Evolutionary conservation across 192 early-diverging fungal species (phyloP).

Genomic region (Phycomyces nitens): DNA sequence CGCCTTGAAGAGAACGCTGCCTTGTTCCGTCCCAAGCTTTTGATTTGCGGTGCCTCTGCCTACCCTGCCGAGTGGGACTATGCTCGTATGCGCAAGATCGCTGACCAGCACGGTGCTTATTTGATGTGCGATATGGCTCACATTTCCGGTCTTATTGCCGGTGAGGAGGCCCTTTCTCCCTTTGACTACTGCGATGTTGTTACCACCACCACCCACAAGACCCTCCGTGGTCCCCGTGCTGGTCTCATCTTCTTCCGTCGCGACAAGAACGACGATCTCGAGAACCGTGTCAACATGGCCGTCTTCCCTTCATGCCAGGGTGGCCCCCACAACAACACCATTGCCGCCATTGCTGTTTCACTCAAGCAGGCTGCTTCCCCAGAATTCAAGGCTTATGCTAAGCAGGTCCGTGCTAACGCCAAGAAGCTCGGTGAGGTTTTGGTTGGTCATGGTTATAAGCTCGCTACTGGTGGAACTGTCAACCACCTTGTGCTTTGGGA

Average conservation of each 20-base stretch:
- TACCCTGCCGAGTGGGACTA: conserved; percentile 99
- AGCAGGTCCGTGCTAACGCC: conserved; percentile 95
- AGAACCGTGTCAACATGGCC: conserved; percentile 94
- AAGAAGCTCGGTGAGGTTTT: conserved; percentile 79
- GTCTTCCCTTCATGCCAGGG: conserved; percentile 99
- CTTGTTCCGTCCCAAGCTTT: conserved; percentile 95
- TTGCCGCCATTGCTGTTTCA: conserved; percentile 95
- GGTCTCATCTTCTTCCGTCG: conserved; percentile 98
- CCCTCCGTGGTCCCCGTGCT: conserved; percentile 97
- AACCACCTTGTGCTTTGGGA: conserved; percentile 99
- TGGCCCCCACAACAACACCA: conserved; percentile 99
- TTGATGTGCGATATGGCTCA: conserved; percentile 99
- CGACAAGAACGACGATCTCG: conserved; percentile 85
- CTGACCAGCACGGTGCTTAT: conserved; percentile 94
- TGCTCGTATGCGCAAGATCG: conserved; percentile 90
- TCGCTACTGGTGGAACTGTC: conserved; percentile 93
- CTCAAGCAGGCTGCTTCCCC: conserved; percentile 95
- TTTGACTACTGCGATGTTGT: conserved; percentile 98
- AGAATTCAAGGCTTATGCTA: conserved; percentile 90
- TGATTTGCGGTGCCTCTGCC: conserved; percentile 98
- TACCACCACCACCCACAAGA: conserved; percentile 99
- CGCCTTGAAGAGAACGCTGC: conserved; percentile 88
- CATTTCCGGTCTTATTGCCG: conserved; percentile 93
- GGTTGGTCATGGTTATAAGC: conserved; percentile 81
- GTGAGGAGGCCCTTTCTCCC: conserved; percentile 85